phyloP scores from a whole-genome alignment of 371 early-diverging fungal genomes.

The Neoconidiobolus thromboides region DNA sequence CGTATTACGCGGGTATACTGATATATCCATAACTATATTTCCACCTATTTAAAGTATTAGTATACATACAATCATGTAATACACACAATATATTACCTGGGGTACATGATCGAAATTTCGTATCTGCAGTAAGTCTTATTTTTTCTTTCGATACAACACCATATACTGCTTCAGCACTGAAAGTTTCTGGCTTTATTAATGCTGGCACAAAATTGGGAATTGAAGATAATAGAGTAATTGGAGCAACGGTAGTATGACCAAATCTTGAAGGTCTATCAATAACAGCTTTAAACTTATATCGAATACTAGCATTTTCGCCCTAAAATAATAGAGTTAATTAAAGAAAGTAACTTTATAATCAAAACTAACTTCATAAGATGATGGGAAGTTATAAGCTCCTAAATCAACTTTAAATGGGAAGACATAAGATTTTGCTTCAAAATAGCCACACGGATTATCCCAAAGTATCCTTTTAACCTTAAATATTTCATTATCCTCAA shows the following conservation, averaged over 20 bases:
- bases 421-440: slow-evolving; percentile 2
- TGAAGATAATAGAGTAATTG: slow-evolving; percentile 2
- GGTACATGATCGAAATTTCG: neutral
- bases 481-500: neutral
- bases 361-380: neutral
- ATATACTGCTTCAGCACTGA: neutral
- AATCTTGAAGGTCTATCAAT: slow-evolving; percentile 4
- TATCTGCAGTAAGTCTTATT: neutral
- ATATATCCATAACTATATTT: neutral
- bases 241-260: slow-evolving; percentile 3
- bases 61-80: too few species aligned
- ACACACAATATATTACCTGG: neutral
- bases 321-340: neutral
- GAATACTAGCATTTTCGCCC: slow-evolving; percentile 4
- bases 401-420: slow-evolving; percentile 5
- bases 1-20: neutral
- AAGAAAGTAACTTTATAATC: neutral
- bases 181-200: neutral
- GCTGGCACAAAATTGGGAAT: slow-evolving; percentile 3
- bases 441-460: slow-evolving; percentile 1
- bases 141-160: neutral
- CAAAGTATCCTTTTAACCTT: slow-evolving; percentile 4
- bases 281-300: slow-evolving; percentile 5
- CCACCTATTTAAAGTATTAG: neutral
- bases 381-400: slow-evolving; percentile 5